Base-by-base conservation (phyloP, 2,329 filamentous ascomycete genomes). In the Pezicula radicicola region DNA sequence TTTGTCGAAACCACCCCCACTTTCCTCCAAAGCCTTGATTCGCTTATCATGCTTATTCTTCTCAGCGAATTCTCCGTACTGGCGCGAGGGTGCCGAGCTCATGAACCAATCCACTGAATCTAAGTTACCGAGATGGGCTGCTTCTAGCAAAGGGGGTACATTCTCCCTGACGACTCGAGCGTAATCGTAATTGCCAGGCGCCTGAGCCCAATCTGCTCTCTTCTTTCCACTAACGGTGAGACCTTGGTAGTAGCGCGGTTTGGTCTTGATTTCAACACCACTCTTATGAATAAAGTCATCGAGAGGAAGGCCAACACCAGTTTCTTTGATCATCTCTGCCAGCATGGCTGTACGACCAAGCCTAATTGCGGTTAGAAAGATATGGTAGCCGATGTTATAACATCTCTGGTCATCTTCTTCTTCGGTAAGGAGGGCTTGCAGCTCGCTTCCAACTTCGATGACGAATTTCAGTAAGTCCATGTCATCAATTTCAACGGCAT, bases 41-140 rank as follows among this genome's bases (percentile, higher is more conserved):
- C 81, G 75, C 48, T 77, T 69, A 55, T 93, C 85, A 21, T 83
- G 74, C 54, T 75, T 75, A 50, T 88, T 79, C 1, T 73, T 67
- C 57, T 83, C 79, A 0, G 84, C 77, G 63, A 91, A 94, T 43
- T 89, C 81, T 25, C 77, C 68, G 62, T 94, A 94, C 49, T 81
- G 75, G 27, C 83, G 76, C 58, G 81, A 70, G 0, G 90, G 88
- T 1, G 81, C 79, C 55, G 89, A 87, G 52, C 87, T 84, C 50
- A 91, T 68, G 66, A 93, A 89, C 82, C 88, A 95, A 63, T 94
- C 84, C 0, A 90, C 81, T 16, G 79, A 78, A 37, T 86, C 80
- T n/a, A 93, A 65, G 18, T 75, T 86, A 3, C 83, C 82, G 2
- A 61, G 60, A 8, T 70, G 60, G 12, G 81, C 84, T 42, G 85